phyloP scores from a whole-genome alignment of 306 rosid genomes.

The Hylodesmum podocarpum region DNA sequence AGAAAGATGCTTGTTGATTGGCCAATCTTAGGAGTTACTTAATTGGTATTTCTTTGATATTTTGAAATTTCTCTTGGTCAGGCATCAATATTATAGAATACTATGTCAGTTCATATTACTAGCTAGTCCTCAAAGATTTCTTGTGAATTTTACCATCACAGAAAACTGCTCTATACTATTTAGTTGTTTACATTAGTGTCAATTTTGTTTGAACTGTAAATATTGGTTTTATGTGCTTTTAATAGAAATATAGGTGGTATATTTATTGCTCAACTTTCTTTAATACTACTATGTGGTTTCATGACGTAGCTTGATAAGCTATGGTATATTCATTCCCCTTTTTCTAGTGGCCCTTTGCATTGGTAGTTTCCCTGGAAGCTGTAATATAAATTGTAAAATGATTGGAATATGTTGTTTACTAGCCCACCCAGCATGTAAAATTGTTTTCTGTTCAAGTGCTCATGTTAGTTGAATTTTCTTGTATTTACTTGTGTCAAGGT shows the following conservation, averaged over 20 bases:
- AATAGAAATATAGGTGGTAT: constrained; percentile 13
- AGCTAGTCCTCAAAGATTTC: background rate
- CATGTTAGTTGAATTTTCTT: constrained; percentile 9
- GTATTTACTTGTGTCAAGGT: constrained; percentile 22
- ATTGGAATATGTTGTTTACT: background rate
- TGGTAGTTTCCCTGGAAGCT: background rate
- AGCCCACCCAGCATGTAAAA: background rate
- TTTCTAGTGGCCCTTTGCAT: background rate
- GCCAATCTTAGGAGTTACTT: constrained; percentile 11
- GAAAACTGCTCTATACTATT: background rate
- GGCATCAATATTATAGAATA: background rate
- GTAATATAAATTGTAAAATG: background rate
- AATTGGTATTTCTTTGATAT: constrained; percentile 19
- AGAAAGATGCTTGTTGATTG: constrained; percentile 26
- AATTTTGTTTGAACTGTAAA: background rate
- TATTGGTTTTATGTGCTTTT: background rate
- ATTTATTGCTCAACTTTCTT: constrained; percentile 3
- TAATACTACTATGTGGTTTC: background rate
- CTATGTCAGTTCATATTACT: background rate
- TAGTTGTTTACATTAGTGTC: background rate
- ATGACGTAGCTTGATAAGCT: constrained; percentile 11
- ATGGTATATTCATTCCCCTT: constrained; percentile 2
- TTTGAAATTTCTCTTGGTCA: constrained; percentile 1
- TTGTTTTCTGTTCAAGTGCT: constrained; percentile 8
- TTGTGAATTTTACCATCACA: background rate